Evolutionary conservation across 805 yeast genomes (phyloP), one percentile per base, ranked within the genome.

Genomic region (Candida boleticola): DNA sequence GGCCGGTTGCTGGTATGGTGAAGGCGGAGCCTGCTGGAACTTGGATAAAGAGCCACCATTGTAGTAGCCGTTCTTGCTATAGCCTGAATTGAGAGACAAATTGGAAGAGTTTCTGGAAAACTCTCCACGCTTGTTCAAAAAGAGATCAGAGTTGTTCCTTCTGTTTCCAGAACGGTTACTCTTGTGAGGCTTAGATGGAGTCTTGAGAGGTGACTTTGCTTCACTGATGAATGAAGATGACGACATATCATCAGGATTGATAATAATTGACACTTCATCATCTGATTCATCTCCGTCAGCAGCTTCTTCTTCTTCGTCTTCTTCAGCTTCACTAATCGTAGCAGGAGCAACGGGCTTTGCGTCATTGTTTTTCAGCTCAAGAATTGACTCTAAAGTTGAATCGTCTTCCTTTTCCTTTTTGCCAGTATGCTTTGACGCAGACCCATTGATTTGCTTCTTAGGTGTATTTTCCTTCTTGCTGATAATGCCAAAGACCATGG

Each of bases 401-500:
- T 17, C 22, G 14, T 26, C 29, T 29, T 29, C 41, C 17, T 37
- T 33, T 30, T 37, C 35, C 39, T 50, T 43, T 25, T 18, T 35
- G 23, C 31, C 36, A 20, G 23, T 50, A 29, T 41, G 37, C 5
- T 38, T 22, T 10, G 27, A 13, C n/a, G 9, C 40, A 5, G 10
- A 6, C 17, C 6, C 23, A n/a, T 26, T 13, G 16, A 14, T 16
- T 29, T 22, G 31, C 31, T 34, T 22, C 6, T 26, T 32, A 11
- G n/a, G 16, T 11, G n/a, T 26, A 27, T 18, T 26, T 6, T 31
- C 37, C 32, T 14, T 20, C 23, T 50, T 50, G 22, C 66, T 63
- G 22, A 63, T 66, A 13, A 70, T 70, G n/a, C 75, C 75, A 51
- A 70, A 70, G 0, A 69, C 71, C 66, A 62, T 52, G 1, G 74